Base-by-base conservation (phyloP, 148 eudicot genomes). In the Amaranthus cruentus region DNA sequence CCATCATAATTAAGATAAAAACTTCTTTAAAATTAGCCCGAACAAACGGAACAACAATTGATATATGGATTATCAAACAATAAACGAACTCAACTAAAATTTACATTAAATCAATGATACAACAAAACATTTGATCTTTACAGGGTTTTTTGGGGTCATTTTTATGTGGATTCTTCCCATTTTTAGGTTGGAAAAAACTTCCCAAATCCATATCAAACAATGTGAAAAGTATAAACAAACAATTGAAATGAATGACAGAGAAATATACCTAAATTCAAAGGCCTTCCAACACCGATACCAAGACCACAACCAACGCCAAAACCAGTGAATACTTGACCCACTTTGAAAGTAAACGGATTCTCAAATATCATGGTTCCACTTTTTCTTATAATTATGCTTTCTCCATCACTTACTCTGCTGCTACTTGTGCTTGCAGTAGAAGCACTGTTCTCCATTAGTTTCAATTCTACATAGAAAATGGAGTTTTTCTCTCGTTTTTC, bases 261-360 rank as follows among this genome's bases (percentile, higher is more conserved):
- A 12, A 47, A 47, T 55, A 67, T 88, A 92, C 99, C 92, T 80
- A 92, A 82, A 82, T 92, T 88, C 44, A 95, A 62, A 83, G 97
- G 96, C 73, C 85, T 84, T 28, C 97, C 98, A 76, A 85, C 89
- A 79, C 98, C 97, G 81, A 95, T 88, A 70, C 98, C 96, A 81
- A 92, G 73, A 70, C 98, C 98, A 78, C 98, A 92, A 71, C 98
- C 98, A 53, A 90, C 73, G 66, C 98, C 98, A 86, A 92, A 87
- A 57, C 96, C 93, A 43, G 91, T 90, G 62, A 90, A 92, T 6
- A 92, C 90, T 77, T 90, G 96, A 73, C 85, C 86, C 68, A 90
- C 90, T 75, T 92, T 92, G 59, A 92, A 75, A 74, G 88, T 79
- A 78, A 90, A 90, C 47, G 98, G 98, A 66, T 88, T 89, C 81